Percentiles rank a stretch among this genome's conserved stretches.
Evolutionary conservation across 352 stramenopile genomes (phyloP).

Genomic region (Globisporangium paddicum): DNA sequence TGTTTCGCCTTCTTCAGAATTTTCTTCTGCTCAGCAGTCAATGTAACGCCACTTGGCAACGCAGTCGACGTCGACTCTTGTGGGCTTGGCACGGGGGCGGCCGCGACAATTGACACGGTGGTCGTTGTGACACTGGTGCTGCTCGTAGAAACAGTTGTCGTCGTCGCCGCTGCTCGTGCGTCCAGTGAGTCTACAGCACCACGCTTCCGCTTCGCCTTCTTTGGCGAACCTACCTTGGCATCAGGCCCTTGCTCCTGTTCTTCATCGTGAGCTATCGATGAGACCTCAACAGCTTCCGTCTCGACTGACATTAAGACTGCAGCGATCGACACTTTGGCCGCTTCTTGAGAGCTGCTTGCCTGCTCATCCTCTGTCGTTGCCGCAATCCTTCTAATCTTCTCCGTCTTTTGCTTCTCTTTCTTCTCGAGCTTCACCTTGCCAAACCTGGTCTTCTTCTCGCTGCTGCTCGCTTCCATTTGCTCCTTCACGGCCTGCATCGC

Average conservation of each 20-base stretch:
- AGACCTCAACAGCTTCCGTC: background rate
- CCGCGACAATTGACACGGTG: background rate
- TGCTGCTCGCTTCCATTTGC: conserved; percentile 13
- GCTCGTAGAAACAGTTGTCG: background rate
- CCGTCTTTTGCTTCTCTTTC: background rate
- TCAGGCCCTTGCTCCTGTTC: background rate
- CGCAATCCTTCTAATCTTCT: background rate
- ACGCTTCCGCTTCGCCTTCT: background rate
- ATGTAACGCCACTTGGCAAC: background rate
- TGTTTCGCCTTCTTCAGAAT: background rate
- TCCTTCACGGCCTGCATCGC: conserved; percentile 30
- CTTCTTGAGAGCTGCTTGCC: background rate
- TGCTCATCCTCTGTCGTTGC: background rate
- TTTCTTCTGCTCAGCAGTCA: background rate
- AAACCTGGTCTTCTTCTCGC: conserved; percentile 2
- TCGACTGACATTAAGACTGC: background rate
- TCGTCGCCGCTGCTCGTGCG: background rate
- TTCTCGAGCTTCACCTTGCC: conserved; percentile 9
- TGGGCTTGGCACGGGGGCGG: background rate
- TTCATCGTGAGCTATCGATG: background rate
- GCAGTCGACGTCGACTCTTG: background rate
- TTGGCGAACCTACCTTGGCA: background rate
- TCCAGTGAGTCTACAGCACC: background rate
- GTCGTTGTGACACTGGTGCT: background rate
- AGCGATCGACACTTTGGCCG: background rate